Conservation (phyloP, 139 green algal species). For the Chlorella sp. region DNA sequence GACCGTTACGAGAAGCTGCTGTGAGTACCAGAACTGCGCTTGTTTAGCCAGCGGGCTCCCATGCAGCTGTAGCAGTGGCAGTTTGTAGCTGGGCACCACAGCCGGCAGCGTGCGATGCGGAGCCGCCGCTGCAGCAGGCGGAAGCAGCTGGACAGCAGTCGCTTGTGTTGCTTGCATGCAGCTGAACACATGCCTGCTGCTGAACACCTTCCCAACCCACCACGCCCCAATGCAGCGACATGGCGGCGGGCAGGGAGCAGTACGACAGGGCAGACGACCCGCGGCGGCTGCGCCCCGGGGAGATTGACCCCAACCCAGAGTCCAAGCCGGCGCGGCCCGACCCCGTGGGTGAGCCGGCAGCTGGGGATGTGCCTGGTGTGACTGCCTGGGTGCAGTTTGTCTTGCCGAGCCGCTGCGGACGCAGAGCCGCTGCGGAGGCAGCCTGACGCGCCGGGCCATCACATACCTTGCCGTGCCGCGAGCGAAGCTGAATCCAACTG, state of each 20-base stretch:
- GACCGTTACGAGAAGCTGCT: slow-evolving; percentile 95
- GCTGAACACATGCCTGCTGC: too few relatives aligned
- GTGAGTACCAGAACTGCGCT: slow-evolving; percentile 23
- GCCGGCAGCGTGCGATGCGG: too few relatives aligned
- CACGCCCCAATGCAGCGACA: slow-evolving; percentile 55
- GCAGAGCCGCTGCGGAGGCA: too few relatives aligned
- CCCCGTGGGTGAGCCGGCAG: slow-evolving; percentile 5
- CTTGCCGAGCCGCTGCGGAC: too few relatives aligned
- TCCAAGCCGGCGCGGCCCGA: slow-evolving; percentile 84
- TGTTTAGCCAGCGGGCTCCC: too few relatives aligned
- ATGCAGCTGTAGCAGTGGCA: too few relatives aligned
- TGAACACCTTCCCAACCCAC: background rate
- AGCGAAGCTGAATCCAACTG: too few relatives aligned
- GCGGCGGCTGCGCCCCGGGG: slow-evolving; percentile 89
- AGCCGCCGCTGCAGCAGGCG: background rate
- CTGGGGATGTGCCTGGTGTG: too few relatives aligned
- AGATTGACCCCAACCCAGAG: slow-evolving; percentile 99
- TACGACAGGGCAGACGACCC: slow-evolving; percentile 95
- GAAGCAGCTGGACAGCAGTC: background rate
- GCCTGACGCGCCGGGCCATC: too few relatives aligned
- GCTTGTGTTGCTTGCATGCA: too few relatives aligned
- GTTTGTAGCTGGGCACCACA: too few relatives aligned
- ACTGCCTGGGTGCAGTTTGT: background rate
- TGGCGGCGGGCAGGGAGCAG: slow-evolving; percentile 80
- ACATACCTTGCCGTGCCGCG: too few relatives aligned